These are phyloP conservation scores for Allantophomopsis cytisporea DNA, from an alignment of 2,329 filamentous ascomycete genomes.

Conservation along the genomic window DNA sequence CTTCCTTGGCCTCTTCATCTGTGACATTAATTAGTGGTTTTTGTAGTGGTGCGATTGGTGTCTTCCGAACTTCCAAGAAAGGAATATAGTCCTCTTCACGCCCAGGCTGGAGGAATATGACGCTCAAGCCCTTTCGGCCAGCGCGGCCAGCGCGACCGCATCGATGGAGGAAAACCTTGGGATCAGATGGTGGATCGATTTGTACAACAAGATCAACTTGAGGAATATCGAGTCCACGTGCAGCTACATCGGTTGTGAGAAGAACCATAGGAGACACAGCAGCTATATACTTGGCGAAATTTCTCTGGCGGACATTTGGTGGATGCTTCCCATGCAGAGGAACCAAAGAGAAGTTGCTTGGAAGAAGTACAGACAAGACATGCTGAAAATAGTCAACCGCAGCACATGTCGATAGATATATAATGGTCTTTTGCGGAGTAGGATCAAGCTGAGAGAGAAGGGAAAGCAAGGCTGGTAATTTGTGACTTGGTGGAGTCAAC, in stretches of 20 bases:
- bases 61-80: conserved; percentile 79
- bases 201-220: conserved; percentile 86
- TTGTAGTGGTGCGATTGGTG: conserved; percentile 56
- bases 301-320: conserved; percentile 75
- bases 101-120: conserved; percentile 75
- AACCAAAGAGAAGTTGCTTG: conserved; percentile 53
- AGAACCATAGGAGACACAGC: conserved; percentile 67
- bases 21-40: conserved; percentile 42
- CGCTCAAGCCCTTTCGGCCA: conserved; percentile 69
- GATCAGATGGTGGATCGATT: conserved; percentile 73
- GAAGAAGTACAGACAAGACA: conserved; percentile 61
- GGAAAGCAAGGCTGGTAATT: conserved; percentile 60
- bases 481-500: conserved; percentile 61
- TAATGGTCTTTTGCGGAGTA: conserved; percentile 69
- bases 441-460: conserved; percentile 59
- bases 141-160: conserved; percentile 84
- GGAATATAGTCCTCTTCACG: conserved; percentile 81
- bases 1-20: conserved; percentile 42
- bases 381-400: conserved; percentile 90
- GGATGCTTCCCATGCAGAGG: conserved; percentile 88
- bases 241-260: conserved; percentile 84
- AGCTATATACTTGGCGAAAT: conserved; percentile 69
- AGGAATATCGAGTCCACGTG: conserved; percentile 82
- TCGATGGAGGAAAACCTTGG: conserved; percentile 90
- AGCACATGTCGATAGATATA: conserved; percentile 89